Evolutionary conservation across 2,329 filamentous ascomycete species (phyloP).

Genomic region (Colletotrichum ledebouriae): DNA sequence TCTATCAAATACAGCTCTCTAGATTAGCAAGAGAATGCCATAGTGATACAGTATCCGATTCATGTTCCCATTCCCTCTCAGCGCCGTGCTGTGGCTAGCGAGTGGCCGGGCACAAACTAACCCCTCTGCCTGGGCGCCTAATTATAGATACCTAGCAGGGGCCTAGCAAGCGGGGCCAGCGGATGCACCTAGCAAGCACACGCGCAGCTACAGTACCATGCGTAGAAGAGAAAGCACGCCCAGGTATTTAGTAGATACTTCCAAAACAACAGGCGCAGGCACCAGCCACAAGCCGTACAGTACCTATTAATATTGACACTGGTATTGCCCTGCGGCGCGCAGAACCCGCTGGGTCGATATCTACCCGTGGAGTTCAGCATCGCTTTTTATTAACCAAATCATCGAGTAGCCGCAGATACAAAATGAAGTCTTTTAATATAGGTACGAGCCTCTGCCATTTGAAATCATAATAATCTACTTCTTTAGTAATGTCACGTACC

Average conservation of each 20-base stretch:
- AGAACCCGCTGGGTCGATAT: neutral
- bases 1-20: neutral
- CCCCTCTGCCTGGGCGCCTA: neutral
- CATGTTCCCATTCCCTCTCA: neutral
- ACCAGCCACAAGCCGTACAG: neutral
- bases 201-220: too few species aligned
- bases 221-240: neutral
- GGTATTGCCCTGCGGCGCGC: neutral
- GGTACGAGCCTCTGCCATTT: neutral
- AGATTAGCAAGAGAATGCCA: neutral
- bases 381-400: neutral
- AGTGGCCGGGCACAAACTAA: too few species aligned
- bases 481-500: neutral
- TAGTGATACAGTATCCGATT: too few species aligned
- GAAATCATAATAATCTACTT: neutral
- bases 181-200: too few species aligned
- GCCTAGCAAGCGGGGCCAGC: neutral
- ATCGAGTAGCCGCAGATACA: neutral
- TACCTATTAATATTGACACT: neutral
- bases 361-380: neutral
- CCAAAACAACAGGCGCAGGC: neutral
- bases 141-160: neutral
- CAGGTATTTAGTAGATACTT: neutral
- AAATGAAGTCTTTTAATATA: neutral
- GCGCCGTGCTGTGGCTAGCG: neutral